Base-by-base conservation (phyloP, 768 basidiomycete genomes). In the Trametes meyenii region DNA sequence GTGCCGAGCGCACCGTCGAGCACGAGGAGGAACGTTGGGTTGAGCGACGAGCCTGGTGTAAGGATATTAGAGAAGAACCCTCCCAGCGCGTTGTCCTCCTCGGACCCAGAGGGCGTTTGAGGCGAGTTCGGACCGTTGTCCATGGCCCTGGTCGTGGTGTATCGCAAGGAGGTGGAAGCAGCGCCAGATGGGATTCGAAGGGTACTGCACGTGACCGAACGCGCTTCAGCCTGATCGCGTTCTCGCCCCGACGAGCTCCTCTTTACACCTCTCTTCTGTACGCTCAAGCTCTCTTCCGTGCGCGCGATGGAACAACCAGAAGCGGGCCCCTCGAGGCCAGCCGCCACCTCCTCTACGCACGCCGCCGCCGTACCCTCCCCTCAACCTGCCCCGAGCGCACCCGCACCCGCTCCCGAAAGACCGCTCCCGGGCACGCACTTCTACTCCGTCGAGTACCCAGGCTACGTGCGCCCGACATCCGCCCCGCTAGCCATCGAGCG, bases 401-500 rank as follows among this genome's bases (percentile, higher is more conserved):
- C 67, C 11, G 50, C 61, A n/a, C 64, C 70, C 39, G 81, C 81
- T 0, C 75, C 73, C 16, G 74, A 78, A 40, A 73, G 54, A 19
- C 75, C 81, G 2, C 76, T 93, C 1, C 84, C 87, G 21, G 77
- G 81, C 36, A 77, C 79, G 5, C 78, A 84, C 33, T 90, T 87
- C 71, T 90, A 89, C 70, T 89, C 92, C 5, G 79, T 96, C 62
- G 95, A 97, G 73, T 96, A 94, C 76, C 94, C 94, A 7, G 94
- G 94, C 62, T 92, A 93, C 66, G 87, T 97, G 55, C 75, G 80
- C 14, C 74, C 79, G 3, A 71, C 80, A 1, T 90, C 92, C 36
- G 80, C 87, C 5, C 79, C 85, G 0, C 66, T 78, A 17, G 92
- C 88, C 1, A 73, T 94, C 45, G 76, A 80, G 49, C 85, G 80